These are phyloP conservation scores for Diaporthe longicolla DNA, from an alignment of 2,329 filamentous ascomycete species.

Conservation along the genomic window DNA sequence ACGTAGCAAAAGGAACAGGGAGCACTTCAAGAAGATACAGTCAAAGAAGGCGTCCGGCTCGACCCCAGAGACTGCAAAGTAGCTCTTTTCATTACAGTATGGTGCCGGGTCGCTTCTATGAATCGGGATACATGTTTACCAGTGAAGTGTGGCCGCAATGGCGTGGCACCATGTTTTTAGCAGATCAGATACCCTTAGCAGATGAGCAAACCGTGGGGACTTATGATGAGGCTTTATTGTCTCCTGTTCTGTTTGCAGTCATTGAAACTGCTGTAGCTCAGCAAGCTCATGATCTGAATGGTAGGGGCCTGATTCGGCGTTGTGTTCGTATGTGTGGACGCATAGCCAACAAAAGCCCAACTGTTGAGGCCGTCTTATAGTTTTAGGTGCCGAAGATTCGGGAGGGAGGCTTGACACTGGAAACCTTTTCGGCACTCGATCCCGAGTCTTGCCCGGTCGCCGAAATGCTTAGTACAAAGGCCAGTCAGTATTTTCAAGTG, in stretches of 20 bases:
- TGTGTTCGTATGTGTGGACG: neutral
- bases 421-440: slow-evolving; percentile 14
- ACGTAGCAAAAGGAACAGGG: slow-evolving; percentile 34
- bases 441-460: slow-evolving; percentile 14
- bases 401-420: neutral
- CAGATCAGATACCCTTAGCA: neutral
- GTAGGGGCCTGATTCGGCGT: neutral
- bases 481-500: neutral
- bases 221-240: too few relatives aligned
- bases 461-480: neutral
- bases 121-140: neutral
- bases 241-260: too few relatives aligned
- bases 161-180: neutral
- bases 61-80: slow-evolving; percentile 24
- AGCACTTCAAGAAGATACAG: slow-evolving; percentile 16
- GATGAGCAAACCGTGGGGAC: neutral
- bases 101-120: neutral
- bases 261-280: neutral
- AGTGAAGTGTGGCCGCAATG: neutral
- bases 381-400: slow-evolving; percentile 27
- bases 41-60: slow-evolving; percentile 9
- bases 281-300: neutral
- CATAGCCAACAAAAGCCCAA: slow-evolving; percentile 26
- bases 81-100: neutral
- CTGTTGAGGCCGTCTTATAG: slow-evolving; percentile 24